These are phyloP conservation scores for Phytophthora palmivora DNA, from an alignment of 352 stramenopile genomes.

Conservation along the genomic window DNA sequence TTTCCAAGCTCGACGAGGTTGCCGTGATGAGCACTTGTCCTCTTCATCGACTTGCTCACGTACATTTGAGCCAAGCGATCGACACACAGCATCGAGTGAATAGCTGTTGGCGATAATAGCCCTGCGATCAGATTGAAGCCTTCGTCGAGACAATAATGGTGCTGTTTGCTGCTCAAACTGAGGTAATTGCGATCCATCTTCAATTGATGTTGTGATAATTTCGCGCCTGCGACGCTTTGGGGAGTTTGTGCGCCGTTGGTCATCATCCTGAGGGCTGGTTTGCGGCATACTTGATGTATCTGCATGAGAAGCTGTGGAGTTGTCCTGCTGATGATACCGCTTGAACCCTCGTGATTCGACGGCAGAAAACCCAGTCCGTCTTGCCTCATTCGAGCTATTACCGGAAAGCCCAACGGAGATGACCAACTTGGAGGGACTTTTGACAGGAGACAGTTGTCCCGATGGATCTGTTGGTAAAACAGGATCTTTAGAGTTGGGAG, in stretches of 20 bases:
- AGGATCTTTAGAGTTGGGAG: conserved; percentile 12
- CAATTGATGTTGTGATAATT: conserved; percentile 1
- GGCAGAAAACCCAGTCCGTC: conserved; percentile 11
- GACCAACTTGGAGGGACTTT: conserved; percentile 26
- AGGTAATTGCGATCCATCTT: conserved; percentile 24
- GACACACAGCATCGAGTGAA: conserved; percentile 31
- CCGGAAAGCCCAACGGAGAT: conserved; percentile 17
- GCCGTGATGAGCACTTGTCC: conserved; percentile 5
- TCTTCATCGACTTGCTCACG: conserved; percentile 5
- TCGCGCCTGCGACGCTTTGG: conserved; percentile 30
- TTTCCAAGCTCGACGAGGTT: conserved; percentile 43
- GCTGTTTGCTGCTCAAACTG: conserved; percentile 24
- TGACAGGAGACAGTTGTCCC: conserved; percentile 3
- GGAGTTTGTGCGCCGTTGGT: neutral
- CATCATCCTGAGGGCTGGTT: conserved; percentile 3
- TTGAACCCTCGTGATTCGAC: conserved; percentile 20
- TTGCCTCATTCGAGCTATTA: neutral
- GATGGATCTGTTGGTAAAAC: conserved; percentile 5
- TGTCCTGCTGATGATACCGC: conserved; percentile 13
- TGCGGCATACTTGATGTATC: neutral
- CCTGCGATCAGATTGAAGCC: conserved; percentile 4
- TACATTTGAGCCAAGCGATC: conserved; percentile 18
- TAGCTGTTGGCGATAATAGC: conserved; percentile 5
- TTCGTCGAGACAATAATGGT: neutral
- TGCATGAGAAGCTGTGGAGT: neutral